Conservation (phyloP, 1,284 basidiomycete genomes). For the Moniliophthora roreri region DNA sequence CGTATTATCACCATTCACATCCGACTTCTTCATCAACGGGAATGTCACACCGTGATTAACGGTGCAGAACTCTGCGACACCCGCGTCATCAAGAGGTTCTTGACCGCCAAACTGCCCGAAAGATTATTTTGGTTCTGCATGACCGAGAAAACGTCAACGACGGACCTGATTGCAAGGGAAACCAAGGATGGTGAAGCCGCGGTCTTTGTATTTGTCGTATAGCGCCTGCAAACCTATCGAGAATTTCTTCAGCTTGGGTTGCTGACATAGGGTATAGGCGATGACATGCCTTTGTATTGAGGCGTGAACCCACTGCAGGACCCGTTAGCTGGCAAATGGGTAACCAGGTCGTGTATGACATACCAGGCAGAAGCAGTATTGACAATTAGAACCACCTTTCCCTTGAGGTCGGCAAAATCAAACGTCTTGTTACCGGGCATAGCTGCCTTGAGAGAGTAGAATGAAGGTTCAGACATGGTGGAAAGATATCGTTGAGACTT, state of each 20-base stretch:
- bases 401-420: conserved; percentile 68
- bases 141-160: not conserved
- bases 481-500: not conserved
- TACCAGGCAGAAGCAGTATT: conserved; percentile 77
- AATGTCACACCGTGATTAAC: conserved; percentile 83
- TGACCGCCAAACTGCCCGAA: conserved; percentile 65
- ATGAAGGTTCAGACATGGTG: conserved; percentile 38
- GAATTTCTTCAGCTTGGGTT: not conserved
- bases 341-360: not conserved
- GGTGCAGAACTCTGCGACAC: conserved; percentile 67
- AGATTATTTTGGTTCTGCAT: not conserved
- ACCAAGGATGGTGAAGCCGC: conserved; percentile 77
- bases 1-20: conserved; percentile 82
- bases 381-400: conserved; percentile 75
- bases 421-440: conserved; percentile 52
- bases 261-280: not conserved
- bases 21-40: conserved; percentile 86
- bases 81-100: conserved; percentile 72
- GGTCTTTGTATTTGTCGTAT: conserved; percentile 82
- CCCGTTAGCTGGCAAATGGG: conserved; percentile 1
- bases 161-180: conserved; percentile 91
- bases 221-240: conserved; percentile 71
- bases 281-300: conserved; percentile 71
- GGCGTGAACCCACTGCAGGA: conserved; percentile 77
- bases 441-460: conserved; percentile 66